Base-by-base conservation (phyloP, 2,329 filamentous ascomycete species). In the Fusarium sp. region DNA sequence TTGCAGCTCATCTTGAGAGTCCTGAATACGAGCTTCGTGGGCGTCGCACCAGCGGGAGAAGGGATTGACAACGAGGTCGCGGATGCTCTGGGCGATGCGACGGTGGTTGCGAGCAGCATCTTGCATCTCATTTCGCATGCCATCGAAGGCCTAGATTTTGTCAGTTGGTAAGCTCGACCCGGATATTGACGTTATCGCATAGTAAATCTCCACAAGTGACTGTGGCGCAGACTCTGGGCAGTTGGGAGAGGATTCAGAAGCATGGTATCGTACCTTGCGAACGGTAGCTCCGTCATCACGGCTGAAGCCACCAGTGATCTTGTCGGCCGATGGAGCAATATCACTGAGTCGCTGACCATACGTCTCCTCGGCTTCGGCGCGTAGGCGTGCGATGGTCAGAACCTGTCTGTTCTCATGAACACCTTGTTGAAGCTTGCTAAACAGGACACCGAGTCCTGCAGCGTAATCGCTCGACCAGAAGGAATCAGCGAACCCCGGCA, bases 381-480 rank as follows among this genome's bases (percentile, higher is more conserved):
- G 94, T 92, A 98, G 90, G 69, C 94, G 94, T 74, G 96, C 95
- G 80, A 99, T 91, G 42, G 93, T 96, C 74, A 99, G 87, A 70
- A 99, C 88, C 84, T 99, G 96, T 79, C 96, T 93, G 83, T 99
- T 97, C 84, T 99, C 96, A 78, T 95, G 90, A 67, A 97, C 93
- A 70, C 96, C 96, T 84, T 99, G 96, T 83, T 98, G 95, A 64
- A 99, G 92, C 87, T 99, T 99, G 82, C 91, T 91, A 81, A 98
- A 99, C 75, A 99, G 90, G 74, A 98, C 95, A 63, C 96, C 95
- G 75, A 99, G 90, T 72, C 96, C 91, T 87, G 94, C 95, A 82
- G 96, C 96, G 88, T 98, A 98, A 89, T 99, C 96, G 82, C 91
- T 90, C 72, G 96, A 98, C 96, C 96, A 99, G 86, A 99, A 98